Base-by-base conservation (phyloP, 768 basidiomycete genomes). In the Panaeolus cyanescens region DNA sequence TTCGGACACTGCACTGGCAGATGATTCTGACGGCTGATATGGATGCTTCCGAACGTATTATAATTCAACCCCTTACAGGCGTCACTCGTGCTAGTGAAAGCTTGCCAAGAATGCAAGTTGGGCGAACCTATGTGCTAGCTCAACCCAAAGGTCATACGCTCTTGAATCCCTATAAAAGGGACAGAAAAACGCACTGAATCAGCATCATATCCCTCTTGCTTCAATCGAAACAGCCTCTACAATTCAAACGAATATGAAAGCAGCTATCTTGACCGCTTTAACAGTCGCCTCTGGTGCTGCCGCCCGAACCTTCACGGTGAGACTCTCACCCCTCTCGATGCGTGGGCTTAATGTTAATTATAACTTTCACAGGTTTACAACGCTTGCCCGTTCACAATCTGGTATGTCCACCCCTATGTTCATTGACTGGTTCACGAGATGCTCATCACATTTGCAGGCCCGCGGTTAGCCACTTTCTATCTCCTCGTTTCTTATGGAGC, bases 331-430 rank as follows among this genome's bases (percentile, higher is more conserved):
- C 8, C 13, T 50, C 5, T 50, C 8, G 4, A 50, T 20, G 45
- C n/a, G 45, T 28, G 25, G 45, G 30, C 13, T 28, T 25, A 4
- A 28, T 12, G 22, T 50, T 50, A 50, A 32, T 60, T 34, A 54
- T 33, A 30, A 8, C 55, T 37, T 37, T 20, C 28, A 53, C 34
- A 78, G 77, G 81, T 85, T 15, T 79, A 81, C 68, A 89, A 89
- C 71, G 79, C 73, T 7, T 89, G 88, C 68, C 80, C 86, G 0
- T 89, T 86, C 74, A 89, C 87, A 0, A 79, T 89, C 61, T 89
- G 88, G 88, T 87, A 62, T 58, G 78, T 60, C 28, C 1, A 4
- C 20, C 5, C 40, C 40, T 55, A 17, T 45, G 17, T 55, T 17
- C 33, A 22, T n/a, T 32, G 10, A 30, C 25, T n/a, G n/a, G 19